Conservation (phyloP, 306 rosid genomes). For the Acacia acuminata region DNA sequence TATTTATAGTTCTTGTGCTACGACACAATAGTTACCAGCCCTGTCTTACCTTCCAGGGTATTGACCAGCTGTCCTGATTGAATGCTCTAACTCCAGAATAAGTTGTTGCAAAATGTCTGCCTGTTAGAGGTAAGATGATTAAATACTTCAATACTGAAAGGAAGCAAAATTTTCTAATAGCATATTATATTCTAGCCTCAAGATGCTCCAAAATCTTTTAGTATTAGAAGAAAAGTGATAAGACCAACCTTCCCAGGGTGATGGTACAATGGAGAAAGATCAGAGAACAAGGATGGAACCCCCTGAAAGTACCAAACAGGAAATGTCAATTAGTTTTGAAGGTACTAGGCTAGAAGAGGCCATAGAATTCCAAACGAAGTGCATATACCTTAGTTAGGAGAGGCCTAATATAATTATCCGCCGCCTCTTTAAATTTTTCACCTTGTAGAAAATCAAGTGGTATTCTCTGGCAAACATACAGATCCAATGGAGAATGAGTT, state of each 20-base stretch:
- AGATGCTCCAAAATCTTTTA: conserved; percentile 14
- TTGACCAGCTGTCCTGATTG: conserved; percentile 57
- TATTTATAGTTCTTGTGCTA: conserved; percentile 1
- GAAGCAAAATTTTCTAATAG: not conserved
- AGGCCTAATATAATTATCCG: conserved; percentile 84
- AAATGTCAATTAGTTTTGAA: conserved; percentile 24
- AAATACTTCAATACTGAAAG: conserved; percentile 23
- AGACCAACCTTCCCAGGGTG: conserved; percentile 88
- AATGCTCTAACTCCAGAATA: conserved; percentile 76
- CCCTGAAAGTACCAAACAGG: conserved; percentile 64
- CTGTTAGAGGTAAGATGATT: conserved; percentile 45
- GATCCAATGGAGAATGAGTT: conserved; percentile 28
- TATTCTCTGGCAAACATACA: conserved; percentile 66
- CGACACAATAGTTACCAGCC: not conserved
- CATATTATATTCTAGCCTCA: not conserved
- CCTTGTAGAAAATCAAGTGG: conserved; percentile 96
- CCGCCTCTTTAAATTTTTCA: conserved; percentile 84
- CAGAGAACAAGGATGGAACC: conserved; percentile 94
- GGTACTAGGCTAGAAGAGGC: conserved; percentile 22
- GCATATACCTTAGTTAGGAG: conserved; percentile 79
- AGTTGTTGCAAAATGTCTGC: conserved; percentile 94
- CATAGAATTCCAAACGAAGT: conserved; percentile 18
- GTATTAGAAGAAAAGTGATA: conserved; percentile 22
- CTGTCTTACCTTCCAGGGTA: conserved; percentile 80
- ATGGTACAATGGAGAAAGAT: conserved; percentile 89